phyloP scores from a whole-genome alignment of 768 basidiomycete species.

The Suillus occidentalis region DNA sequence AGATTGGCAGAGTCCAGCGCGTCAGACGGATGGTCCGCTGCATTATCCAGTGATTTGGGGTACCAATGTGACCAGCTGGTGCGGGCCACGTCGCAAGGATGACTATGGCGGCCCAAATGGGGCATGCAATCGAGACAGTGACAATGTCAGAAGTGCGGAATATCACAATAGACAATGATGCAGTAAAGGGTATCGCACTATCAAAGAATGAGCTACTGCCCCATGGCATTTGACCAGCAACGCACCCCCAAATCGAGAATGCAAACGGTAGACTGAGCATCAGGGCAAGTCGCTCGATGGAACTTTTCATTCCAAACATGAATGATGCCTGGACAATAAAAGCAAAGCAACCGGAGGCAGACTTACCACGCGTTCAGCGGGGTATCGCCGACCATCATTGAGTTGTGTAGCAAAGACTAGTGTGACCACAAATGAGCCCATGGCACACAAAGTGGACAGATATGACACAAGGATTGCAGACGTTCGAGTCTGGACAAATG shows the following conservation, averaged over 20 bases:
- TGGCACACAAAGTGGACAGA: conserved; percentile 7
- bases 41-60: too few species aligned
- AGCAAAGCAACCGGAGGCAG: conserved; percentile 11
- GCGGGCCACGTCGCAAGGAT: too few species aligned
- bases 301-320: conserved; percentile 19
- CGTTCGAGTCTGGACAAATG: conserved; percentile 26
- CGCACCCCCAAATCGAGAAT: conserved; percentile 54
- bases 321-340: background rate
- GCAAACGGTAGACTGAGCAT: conserved; percentile 51
- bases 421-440: conserved; percentile 9
- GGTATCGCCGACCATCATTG: conserved; percentile 22
- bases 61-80: too few species aligned
- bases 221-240: conserved; percentile 7
- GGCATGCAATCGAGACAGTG: too few species aligned
- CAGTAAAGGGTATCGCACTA: background rate
- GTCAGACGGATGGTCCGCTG: too few species aligned
- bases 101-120: too few species aligned
- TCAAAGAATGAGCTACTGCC: background rate
- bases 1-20: too few species aligned
- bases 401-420: conserved; percentile 18
- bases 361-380: conserved; percentile 15
- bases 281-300: conserved; percentile 46
- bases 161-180: background rate
- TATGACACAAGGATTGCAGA: conserved; percentile 2
- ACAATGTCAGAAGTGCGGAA: background rate